These are phyloP conservation scores for Boeremia exigua DNA, from an alignment of 2,329 filamentous ascomycete genomes.

Conservation along the genomic window DNA sequence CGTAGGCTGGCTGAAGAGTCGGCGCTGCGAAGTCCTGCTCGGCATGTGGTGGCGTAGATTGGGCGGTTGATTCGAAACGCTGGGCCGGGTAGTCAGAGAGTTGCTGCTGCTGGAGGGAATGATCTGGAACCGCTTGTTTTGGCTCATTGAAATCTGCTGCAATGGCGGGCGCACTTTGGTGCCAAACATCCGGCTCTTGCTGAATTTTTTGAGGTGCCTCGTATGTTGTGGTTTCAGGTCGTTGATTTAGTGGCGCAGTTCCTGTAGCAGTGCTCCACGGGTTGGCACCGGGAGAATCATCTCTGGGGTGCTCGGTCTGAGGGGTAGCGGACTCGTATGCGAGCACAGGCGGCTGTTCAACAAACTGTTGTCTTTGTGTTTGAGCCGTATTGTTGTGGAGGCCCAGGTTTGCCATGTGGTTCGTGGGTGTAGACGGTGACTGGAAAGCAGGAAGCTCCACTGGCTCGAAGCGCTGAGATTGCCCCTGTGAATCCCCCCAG, in stretches of 20 bases:
- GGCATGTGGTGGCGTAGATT: background rate
- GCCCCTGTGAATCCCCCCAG: conserved; percentile 45
- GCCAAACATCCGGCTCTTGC: conserved; percentile 44
- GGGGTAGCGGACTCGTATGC: conserved; percentile 23
- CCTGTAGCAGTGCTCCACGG: conserved; percentile 40
- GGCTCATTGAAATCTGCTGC: conserved; percentile 21
- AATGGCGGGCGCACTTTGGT: conserved; percentile 30
- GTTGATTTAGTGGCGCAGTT: conserved; percentile 22
- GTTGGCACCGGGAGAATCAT: conserved; percentile 33
- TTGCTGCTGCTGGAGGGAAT: conserved; percentile 3
- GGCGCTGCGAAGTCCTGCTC: background rate
- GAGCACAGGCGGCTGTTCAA: conserved; percentile 26
- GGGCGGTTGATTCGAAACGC: background rate
- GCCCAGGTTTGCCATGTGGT: conserved; percentile 48
- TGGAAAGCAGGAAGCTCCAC: conserved; percentile 51
- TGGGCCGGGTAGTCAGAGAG: background rate
- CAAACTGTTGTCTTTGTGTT: conserved; percentile 28
- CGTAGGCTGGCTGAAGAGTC: conserved; percentile 1
- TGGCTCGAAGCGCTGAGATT: conserved; percentile 40
- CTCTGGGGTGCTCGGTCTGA: conserved; percentile 28
- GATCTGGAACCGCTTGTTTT: background rate
- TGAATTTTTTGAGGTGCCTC: conserved; percentile 25
- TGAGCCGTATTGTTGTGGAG: conserved; percentile 36
- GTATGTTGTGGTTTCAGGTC: background rate
- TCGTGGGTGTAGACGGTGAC: conserved; percentile 47